These are phyloP conservation scores for Mycena polygramma DNA, from an alignment of 768 basidiomycete species.

Conservation along the genomic window DNA sequence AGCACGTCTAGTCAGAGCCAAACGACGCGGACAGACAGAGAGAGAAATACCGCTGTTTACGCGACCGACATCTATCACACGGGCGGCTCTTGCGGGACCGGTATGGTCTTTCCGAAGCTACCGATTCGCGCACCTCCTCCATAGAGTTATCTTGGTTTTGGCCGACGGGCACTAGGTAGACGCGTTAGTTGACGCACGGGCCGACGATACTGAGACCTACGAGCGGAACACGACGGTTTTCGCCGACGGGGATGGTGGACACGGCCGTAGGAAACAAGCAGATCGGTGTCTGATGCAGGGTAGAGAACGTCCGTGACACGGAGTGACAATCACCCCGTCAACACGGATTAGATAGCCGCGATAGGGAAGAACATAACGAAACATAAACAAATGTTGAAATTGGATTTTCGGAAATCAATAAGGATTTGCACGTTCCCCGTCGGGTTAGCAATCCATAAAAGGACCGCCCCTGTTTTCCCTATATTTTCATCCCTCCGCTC, in stretches of 20 bases:
- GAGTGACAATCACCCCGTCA: not conserved
- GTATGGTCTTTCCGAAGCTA: slow-evolving; percentile 21
- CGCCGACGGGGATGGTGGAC: slow-evolving; percentile 22
- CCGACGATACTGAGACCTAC: not conserved
- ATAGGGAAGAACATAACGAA: not conserved
- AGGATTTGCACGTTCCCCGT: slow-evolving; percentile 13
- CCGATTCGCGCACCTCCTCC: not conserved
- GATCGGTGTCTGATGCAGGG: not conserved
- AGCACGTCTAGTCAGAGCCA: no score
- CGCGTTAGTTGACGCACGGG: not conserved
- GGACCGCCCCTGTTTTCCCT: slow-evolving; percentile 20
- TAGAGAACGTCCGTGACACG: not conserved
- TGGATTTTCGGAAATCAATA: not conserved
- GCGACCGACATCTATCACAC: slow-evolving; percentile 32
- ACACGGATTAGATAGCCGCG: not conserved
- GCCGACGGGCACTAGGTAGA: slow-evolving; percentile 25
- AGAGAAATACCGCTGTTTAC: slow-evolving; percentile 32
- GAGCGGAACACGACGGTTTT: not conserved
- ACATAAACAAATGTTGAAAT: slow-evolving; percentile 10
- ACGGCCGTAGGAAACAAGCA: not conserved
- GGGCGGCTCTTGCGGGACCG: slow-evolving; percentile 29
- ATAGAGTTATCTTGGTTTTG: not conserved
- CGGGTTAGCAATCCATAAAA: slow-evolving; percentile 24
- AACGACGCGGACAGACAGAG: not conserved
- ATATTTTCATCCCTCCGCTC: slow-evolving; percentile 8